These are phyloP conservation scores for Zymoseptoria passerinii DNA, from an alignment of 2,329 filamentous ascomycete genomes.

Conservation along the genomic window DNA sequence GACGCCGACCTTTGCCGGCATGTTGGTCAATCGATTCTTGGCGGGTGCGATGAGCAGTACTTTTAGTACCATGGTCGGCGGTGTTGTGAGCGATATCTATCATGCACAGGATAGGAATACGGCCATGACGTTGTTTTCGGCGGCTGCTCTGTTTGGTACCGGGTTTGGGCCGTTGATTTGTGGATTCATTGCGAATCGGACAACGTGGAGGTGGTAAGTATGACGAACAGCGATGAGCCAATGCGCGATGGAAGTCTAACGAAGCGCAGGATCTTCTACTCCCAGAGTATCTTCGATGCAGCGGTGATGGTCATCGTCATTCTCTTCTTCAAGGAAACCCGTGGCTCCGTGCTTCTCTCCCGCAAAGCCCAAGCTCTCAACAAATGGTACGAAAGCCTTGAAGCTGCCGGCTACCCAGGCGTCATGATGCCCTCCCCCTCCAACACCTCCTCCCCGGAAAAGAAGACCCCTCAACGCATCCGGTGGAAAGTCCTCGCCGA, in stretches of 20 bases:
- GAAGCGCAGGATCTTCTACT: conserved; percentile 61
- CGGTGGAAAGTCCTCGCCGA: conserved; percentile 75
- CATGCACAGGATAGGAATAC: conserved; percentile 70
- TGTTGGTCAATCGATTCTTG: conserved; percentile 68
- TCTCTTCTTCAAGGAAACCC: conserved; percentile 70
- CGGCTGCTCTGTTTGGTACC: conserved; percentile 67
- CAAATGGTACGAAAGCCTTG: conserved; percentile 66
- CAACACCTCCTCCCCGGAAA: conserved; percentile 22
- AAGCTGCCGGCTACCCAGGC: conserved; percentile 54
- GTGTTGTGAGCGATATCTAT: conserved; percentile 81
- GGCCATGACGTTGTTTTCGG: conserved; percentile 85
- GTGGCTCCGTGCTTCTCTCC: conserved; percentile 70
- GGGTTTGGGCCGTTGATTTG: conserved; percentile 67
- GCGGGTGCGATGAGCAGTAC: conserved; percentile 67
- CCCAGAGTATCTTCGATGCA: conserved; percentile 65
- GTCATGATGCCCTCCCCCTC: conserved; percentile 38
- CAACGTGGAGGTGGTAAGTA: conserved; percentile 62
- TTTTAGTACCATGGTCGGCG: conserved; percentile 87
- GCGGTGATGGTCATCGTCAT: conserved; percentile 56
- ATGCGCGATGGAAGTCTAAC: conserved; percentile 17
- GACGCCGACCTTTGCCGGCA: conserved; percentile 59
- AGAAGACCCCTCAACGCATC: conserved; percentile 32
- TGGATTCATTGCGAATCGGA: conserved; percentile 58
- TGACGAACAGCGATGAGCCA: neutral
- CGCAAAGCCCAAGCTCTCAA: conserved; percentile 68